phyloP scores from a whole-genome alignment of 2,329 filamentous ascomycete species.

The Gaeumannomyces sp. region DNA sequence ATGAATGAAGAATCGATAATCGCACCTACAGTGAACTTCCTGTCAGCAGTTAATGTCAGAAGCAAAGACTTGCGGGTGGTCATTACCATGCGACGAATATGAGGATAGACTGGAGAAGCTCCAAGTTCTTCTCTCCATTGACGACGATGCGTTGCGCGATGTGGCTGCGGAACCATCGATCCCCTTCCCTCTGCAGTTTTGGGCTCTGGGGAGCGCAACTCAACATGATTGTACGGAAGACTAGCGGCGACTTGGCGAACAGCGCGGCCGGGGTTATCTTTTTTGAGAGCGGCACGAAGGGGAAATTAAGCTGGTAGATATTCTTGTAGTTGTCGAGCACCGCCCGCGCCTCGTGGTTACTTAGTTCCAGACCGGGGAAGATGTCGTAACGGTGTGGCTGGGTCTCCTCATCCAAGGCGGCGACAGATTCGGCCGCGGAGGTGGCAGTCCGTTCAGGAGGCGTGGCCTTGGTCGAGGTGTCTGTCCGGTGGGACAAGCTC shows the following conservation, averaged over 20 bases:
- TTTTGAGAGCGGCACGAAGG: slow-evolving; percentile 29
- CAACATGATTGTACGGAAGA: slow-evolving; percentile 33
- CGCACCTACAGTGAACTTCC: slow-evolving; percentile 24
- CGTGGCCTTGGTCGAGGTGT: not conserved
- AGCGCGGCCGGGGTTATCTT: slow-evolving; percentile 23
- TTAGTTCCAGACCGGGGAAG: slow-evolving; percentile 29
- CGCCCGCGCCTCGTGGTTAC: slow-evolving; percentile 25
- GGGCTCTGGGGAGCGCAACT: slow-evolving; percentile 26
- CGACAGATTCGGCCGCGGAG: not conserved
- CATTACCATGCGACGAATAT: slow-evolving; percentile 31
- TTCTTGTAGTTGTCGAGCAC: slow-evolving; percentile 28
- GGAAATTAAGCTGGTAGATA: slow-evolving; percentile 28
- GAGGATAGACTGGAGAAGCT: slow-evolving; percentile 33
- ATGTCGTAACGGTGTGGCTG: slow-evolving; percentile 21
- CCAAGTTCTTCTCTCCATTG: slow-evolving; percentile 27
- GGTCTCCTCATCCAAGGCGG: slow-evolving; percentile 7
- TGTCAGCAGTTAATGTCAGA: not conserved
- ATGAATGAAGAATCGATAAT: slow-evolving; percentile 32
- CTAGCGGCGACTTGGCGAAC: slow-evolving; percentile 24
- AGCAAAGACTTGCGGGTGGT: not conserved
- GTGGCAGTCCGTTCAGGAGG: not conserved
- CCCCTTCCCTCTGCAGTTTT: slow-evolving; percentile 25
- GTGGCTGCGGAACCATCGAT: slow-evolving; percentile 30
- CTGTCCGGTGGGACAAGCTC: slow-evolving; percentile 1
- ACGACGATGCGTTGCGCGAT: slow-evolving; percentile 32